Evolutionary conservation across 2,329 filamentous ascomycete species (phyloP), one percentile per base, ranked within the genome.

Genomic region (Cryphonectria parasitica): DNA sequence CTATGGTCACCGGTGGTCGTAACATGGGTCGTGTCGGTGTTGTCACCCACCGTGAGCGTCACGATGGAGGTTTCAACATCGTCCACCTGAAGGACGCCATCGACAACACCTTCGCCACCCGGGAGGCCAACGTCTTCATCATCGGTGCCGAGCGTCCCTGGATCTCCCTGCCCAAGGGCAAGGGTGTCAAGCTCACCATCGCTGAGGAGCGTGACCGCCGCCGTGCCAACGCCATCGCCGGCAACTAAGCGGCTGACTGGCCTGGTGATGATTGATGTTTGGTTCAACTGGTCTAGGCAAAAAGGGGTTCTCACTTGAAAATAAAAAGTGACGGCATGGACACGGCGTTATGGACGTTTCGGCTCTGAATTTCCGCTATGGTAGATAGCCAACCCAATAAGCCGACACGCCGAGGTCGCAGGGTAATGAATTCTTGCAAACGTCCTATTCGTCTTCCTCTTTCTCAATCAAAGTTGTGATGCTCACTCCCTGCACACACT

Each of bases 21-120:
- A 99, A 99, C 94, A 99, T 98, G 95, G 96, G 96, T 84, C 96
- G 96, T 95, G 95, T 99, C 82, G 96, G 96, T 92, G 95, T 98
- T 85, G 97, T 99, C 89, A 98, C 96, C 81, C 95, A 99, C 91
- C 95, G 96, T 89, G 96, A 99, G 91, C 94, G 96, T 81, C 96
- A 99, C 90, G 96, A 99, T 80, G 96, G 96, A 90, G 96, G 96
- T 85, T 99, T 99, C 93, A 97, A 97, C 91, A 97, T 99, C 82
- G 95, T 99, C 85, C 95, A 98, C 90, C 92, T 99, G 87, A 99
- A 99, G 93, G 96, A 99, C 83, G 95, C 95, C 82, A 95, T 99
- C 86, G 96, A 98, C 91, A 99, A 99, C 92, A 93, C 93, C 83
- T 99, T 99, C 87, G 95, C 96, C 81, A 99, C 96, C 83, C 96